phyloP scores from a whole-genome alignment of 345 rosid species.

The Eucalyptus pumila region DNA sequence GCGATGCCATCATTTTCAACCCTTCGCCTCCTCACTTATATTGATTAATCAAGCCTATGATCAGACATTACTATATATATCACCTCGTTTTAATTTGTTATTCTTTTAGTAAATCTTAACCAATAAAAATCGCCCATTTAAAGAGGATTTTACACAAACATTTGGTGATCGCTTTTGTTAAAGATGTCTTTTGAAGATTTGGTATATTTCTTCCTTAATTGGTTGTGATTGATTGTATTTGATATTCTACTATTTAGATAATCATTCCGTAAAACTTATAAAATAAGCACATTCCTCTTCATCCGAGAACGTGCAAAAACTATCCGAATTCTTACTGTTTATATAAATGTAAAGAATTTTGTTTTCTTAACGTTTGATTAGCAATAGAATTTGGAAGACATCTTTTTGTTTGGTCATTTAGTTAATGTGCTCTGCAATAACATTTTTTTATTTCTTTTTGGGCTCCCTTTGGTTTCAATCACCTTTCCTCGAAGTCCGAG shows the following conservation, averaged over 20 bases:
- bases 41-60: neutral
- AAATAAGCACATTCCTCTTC: neutral
- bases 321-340: neutral
- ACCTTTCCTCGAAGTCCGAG: neutral
- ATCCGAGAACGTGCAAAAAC: neutral
- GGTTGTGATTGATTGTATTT: neutral
- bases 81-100: neutral
- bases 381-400: neutral
- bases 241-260: neutral
- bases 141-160: fast-evolving
- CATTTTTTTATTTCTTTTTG: neutral
- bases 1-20: neutral
- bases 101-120: neutral
- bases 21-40: neutral
- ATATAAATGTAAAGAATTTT: neutral
- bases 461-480: neutral
- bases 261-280: fast-evolving
- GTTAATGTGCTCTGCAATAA: neutral
- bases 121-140: neutral
- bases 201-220: neutral
- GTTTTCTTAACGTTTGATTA: neutral
- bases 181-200: neutral
- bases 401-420: neutral
- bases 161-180: neutral
- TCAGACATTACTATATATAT: neutral